These are phyloP conservation scores for Phellopilus nigrolimitatus DNA, from an alignment of 1,284 basidiomycete species.

Conservation along the genomic window DNA sequence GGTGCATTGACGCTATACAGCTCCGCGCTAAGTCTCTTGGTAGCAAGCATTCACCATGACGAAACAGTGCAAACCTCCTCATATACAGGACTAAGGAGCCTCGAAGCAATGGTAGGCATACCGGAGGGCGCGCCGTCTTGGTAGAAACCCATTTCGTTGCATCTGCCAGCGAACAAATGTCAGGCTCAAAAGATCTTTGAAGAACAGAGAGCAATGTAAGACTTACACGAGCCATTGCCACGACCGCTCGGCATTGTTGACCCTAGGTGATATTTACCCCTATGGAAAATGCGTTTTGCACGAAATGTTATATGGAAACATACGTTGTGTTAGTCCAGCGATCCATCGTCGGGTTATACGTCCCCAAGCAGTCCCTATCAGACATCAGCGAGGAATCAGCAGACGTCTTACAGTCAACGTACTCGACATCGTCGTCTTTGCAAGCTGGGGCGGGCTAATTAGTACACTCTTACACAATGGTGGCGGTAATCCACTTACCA, in stretches of 20 bases:
- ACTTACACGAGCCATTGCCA: conserved; percentile 60
- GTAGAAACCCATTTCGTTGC: conserved; percentile 63
- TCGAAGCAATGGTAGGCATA: conserved; percentile 50
- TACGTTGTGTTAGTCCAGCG: conserved; percentile 46
- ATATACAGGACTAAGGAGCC: conserved; percentile 55
- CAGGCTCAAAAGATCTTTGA: background rate
- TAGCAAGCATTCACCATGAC: no score
- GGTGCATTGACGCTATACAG: conserved; percentile 53
- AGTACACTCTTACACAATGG: background rate
- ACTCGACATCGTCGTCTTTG: conserved; percentile 38
- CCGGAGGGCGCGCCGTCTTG: conserved; percentile 55
- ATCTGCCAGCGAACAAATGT: conserved; percentile 38
- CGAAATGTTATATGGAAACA: background rate
- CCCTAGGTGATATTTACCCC: background rate
- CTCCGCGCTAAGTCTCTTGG: no score
- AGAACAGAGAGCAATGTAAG: no score
- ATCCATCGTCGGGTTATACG: conserved; percentile 43
- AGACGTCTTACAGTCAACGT: conserved; percentile 23
- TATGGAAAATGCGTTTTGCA: background rate
- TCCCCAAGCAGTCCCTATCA: conserved; percentile 50
- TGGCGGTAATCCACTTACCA: conserved; percentile 31
- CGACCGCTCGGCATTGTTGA: conserved; percentile 49
- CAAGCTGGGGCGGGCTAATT: conserved; percentile 38
- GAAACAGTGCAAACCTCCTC: conserved; percentile 42
- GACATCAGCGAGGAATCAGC: background rate